Percentiles rank a stretch among this genome's conserved stretches.
phyloP scores from a whole-genome alignment of 2,329 filamentous ascomycete genomes.

The Calonectria crousiana region DNA sequence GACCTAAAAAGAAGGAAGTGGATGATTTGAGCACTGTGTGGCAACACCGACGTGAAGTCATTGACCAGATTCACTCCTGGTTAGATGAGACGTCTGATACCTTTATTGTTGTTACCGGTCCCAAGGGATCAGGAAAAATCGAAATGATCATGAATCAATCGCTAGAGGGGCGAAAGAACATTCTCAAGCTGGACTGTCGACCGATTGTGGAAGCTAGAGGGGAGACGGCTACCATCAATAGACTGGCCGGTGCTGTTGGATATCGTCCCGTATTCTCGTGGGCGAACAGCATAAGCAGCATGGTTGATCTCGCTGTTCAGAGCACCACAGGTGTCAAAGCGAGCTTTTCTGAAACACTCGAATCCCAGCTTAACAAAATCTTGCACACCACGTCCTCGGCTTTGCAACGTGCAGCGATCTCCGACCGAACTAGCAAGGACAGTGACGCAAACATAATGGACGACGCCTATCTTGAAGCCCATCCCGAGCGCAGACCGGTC shows the following conservation, averaged over 20 bases:
- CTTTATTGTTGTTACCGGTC: slow-evolving; percentile 93
- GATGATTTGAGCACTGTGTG: slow-evolving; percentile 84
- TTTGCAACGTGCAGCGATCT: slow-evolving; percentile 81
- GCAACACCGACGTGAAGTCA: slow-evolving; percentile 86
- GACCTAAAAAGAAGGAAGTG: slow-evolving; percentile 68
- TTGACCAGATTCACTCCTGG: slow-evolving; percentile 87
- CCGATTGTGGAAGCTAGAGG: slow-evolving; percentile 91
- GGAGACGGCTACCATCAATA: slow-evolving; percentile 86
- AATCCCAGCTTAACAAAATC: slow-evolving; percentile 90
- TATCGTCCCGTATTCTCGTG: slow-evolving; percentile 96
- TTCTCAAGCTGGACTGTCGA: slow-evolving; percentile 92
- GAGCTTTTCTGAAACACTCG: slow-evolving; percentile 92
- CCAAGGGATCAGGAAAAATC: slow-evolving; percentile 89
- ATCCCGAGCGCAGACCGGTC: slow-evolving; percentile 85
- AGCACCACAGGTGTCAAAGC: slow-evolving; percentile 95
- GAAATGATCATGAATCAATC: slow-evolving; percentile 90
- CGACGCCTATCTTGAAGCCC: slow-evolving; percentile 90
- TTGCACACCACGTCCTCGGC: slow-evolving; percentile 85
- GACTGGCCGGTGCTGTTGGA: slow-evolving; percentile 85
- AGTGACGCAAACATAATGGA: slow-evolving; percentile 79
- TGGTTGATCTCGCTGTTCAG: slow-evolving; percentile 92
- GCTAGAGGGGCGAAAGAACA: slow-evolving; percentile 79
- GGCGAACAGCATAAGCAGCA: slow-evolving; percentile 94
- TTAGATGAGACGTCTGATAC: slow-evolving; percentile 90
- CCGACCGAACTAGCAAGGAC: slow-evolving; percentile 77